Percentiles rank a stretch among this genome's conserved stretches.
phyloP scores from a whole-genome alignment of 2,329 filamentous ascomycete genomes.

The Orbilia quercus region DNA sequence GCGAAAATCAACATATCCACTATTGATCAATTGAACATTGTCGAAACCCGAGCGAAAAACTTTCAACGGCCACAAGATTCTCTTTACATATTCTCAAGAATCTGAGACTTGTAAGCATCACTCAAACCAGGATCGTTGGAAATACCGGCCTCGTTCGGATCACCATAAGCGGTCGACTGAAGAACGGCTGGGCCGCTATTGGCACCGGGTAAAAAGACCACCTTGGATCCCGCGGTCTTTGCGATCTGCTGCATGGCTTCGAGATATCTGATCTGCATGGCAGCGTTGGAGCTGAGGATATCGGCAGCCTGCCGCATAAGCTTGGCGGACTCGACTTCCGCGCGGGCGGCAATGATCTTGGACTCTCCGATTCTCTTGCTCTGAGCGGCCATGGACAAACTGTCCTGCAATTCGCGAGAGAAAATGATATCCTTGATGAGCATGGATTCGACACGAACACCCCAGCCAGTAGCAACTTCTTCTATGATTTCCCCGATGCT shows the following conservation, averaged over 20 bases:
- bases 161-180: slow-evolving; percentile 12
- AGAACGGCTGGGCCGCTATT: slow-evolving; percentile 63
- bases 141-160: slow-evolving; percentile 3
- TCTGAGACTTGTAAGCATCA: slow-evolving; percentile 38
- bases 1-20: too few relatives aligned
- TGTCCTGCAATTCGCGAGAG: slow-evolving; percentile 93
- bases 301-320: slow-evolving; percentile 93
- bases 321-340: slow-evolving; percentile 95
- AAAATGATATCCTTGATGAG: slow-evolving; percentile 99
- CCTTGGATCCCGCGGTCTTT: slow-evolving; percentile 87
- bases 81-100: slow-evolving; percentile 52
- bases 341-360: slow-evolving; percentile 97
- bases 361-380: slow-evolving; percentile 98
- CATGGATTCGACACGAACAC: slow-evolving; percentile 96
- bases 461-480: slow-evolving; percentile 92
- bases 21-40: too few relatives aligned
- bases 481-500: slow-evolving; percentile 98
- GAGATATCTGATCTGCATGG: slow-evolving; percentile 98
- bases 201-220: slow-evolving; percentile 80
- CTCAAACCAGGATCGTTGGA: slow-evolving; percentile 25
- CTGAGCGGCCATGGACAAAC: slow-evolving; percentile 96
- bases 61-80: background rate
- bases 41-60: too few relatives aligned
- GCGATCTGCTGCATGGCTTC: slow-evolving; percentile 99
- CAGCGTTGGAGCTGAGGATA: slow-evolving; percentile 87